Evolutionary conservation across 2,329 filamentous ascomycete species (phyloP).

Genomic region (Tolypocladium guangdongense): DNA sequence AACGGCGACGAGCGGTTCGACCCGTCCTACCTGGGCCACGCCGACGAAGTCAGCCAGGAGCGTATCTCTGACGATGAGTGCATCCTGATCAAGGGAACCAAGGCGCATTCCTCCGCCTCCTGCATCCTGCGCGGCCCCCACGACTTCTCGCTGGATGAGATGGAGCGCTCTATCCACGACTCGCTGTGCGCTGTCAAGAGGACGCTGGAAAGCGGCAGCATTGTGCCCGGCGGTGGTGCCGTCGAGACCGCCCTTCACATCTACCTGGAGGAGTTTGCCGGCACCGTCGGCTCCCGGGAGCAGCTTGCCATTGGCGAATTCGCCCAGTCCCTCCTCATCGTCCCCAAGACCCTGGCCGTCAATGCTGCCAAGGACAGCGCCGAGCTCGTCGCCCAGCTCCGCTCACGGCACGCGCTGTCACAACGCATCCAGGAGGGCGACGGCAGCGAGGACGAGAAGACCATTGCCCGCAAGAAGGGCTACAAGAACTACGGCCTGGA

Average conservation of each 20-base stretch:
- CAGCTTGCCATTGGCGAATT: slow-evolving; percentile 98
- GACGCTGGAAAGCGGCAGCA: slow-evolving; percentile 90
- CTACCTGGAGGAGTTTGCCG: slow-evolving; percentile 96
- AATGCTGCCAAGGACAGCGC: slow-evolving; percentile 96
- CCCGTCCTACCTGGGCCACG: slow-evolving; percentile 74
- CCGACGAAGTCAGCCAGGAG: slow-evolving; percentile 96
- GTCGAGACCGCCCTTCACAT: slow-evolving; percentile 99
- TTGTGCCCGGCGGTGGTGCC: slow-evolving; percentile 91
- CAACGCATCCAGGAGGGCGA: slow-evolving; percentile 86
- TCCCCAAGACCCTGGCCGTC: slow-evolving; percentile 92
- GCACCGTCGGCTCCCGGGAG: slow-evolving; percentile 91
- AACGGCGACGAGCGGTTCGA: slow-evolving; percentile 98
- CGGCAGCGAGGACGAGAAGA: slow-evolving; percentile 76
- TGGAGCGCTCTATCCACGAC: slow-evolving; percentile 97
- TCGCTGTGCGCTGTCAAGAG: slow-evolving; percentile 95
- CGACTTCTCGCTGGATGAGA: slow-evolving; percentile 94
- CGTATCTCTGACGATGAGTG: slow-evolving; percentile 98
- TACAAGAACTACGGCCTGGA: slow-evolving; percentile 99
- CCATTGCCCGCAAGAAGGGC: slow-evolving; percentile 82
- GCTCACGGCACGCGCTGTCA: slow-evolving; percentile 85
- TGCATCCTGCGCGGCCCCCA: slow-evolving; percentile 93
- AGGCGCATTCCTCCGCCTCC: slow-evolving; percentile 85
- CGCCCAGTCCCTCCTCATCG: slow-evolving; percentile 83
- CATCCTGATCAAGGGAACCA: slow-evolving; percentile 92
- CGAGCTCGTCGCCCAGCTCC: slow-evolving; percentile 89